Evolutionary conservation across 2,329 filamentous ascomycete species (phyloP), one percentile per base, ranked within the genome.

Genomic region (Ambrosiella beaveri): DNA sequence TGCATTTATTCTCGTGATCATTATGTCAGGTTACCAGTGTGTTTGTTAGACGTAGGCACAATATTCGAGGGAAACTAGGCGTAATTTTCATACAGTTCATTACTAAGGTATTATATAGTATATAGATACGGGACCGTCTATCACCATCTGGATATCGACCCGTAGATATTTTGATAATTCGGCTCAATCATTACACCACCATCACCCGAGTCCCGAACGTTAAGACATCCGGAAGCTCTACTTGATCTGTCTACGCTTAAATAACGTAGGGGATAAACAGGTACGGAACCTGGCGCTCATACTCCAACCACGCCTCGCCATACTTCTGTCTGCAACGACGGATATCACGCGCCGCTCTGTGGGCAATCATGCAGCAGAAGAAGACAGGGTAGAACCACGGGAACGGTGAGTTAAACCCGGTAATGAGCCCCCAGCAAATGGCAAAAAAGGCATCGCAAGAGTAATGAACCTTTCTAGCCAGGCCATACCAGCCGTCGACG

Each of bases 301-400:
- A 94, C 73, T 90, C 82, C 35, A 75, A 71, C 88, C 88, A 94
- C 37, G 83, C 82, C 62, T 87, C 82, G 2, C 86, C 88, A 70
- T 95, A 95, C 75, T 88, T 90, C 65, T 74, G 75, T 62, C 81
- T 80, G 70, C 88, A 95, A 63, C 83, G 78, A 66, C 84, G 75
- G 62, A 91, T 88, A 68, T 95, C 88, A 63, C 88, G 78, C 56
- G 73, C 71, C 9, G 86, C 85, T 60, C 88, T 84, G 70, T 94
- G 88, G 2, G 81, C 74, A 66, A 94, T 93, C 87, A 93, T 93
- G 63, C 73, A 72, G 40, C 74, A 74, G 69, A 95, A 95, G 75
- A 95, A 95, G 51, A 87, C 69, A 0, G 87, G 85, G 66, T 94
- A 93, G 70, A 95, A 94, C 87, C 88, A 95, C 0, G 88, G 88